Evolutionary conservation across 75 land plant species (phyloP).

Genomic region (Pinus taeda): DNA sequence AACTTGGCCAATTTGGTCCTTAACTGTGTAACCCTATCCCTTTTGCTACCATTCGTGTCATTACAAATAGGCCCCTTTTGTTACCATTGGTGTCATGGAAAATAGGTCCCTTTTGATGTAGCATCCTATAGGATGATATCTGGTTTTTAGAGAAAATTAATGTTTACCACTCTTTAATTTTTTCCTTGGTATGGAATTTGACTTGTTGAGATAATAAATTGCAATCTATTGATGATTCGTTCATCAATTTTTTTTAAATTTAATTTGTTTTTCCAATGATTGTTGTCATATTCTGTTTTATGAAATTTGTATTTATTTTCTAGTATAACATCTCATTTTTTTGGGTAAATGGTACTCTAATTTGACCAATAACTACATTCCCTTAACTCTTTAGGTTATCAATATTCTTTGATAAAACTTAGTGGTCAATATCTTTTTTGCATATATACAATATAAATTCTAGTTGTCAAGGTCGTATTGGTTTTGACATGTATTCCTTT

Average conservation of each 20-base stretch:
- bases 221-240: not conserved
- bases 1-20: too few species aligned
- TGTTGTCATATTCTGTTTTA: not conserved
- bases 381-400: not conserved
- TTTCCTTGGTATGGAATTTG: not conserved
- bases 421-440: not conserved
- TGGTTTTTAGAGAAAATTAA: not conserved
- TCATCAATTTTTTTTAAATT: not conserved
- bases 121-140: not conserved
- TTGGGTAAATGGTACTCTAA: not conserved
- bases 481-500: not conserved
- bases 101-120: not conserved
- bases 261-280: not conserved
- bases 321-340: not conserved
- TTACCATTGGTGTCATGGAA: too few species aligned
- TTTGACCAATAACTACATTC: not conserved
- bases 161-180: not conserved
- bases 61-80: too few species aligned
- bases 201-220: not conserved
- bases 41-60: too few species aligned
- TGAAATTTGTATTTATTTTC: not conserved
- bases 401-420: not conserved
- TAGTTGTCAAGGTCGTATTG: not conserved
- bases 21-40: too few species aligned
- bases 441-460: not conserved